Conservation (phyloP, 305 asterid genomes). For the Stenogyne calaminthoides region DNA sequence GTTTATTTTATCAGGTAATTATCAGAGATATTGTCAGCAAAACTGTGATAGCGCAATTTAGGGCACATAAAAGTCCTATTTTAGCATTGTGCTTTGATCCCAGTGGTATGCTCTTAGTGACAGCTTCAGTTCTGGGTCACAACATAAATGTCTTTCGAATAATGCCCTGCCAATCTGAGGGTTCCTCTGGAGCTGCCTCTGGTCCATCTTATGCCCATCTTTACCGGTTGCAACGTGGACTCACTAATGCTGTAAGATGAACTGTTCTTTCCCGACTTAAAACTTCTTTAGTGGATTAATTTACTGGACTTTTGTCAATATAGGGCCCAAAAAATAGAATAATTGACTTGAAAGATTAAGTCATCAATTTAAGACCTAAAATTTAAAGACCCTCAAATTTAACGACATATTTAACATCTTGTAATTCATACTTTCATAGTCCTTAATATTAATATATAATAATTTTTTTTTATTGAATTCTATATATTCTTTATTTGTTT, state of each 20-base stretch:
- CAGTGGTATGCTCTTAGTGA: conserved; percentile 72
- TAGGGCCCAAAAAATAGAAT: too few species aligned
- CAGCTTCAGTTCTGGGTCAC: conserved; percentile 95
- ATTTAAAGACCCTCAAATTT: too few species aligned
- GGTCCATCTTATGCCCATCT: conserved; percentile 70
- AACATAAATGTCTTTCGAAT: conserved; percentile 86
- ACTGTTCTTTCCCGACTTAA: background rate
- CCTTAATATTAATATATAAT: too few species aligned
- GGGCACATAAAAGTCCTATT: conserved; percentile 92
- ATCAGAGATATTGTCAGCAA: conserved; percentile 78
- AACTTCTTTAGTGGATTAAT: background rate
- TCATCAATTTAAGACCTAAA: too few species aligned
- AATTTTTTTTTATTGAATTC: too few species aligned
- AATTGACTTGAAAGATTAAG: too few species aligned
- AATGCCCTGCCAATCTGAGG: conserved; percentile 51
- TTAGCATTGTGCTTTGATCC: conserved; percentile 86
- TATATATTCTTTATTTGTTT: too few species aligned
- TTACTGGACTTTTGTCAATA: background rate
- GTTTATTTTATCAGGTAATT: conserved; percentile 60
- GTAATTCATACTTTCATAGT: too few species aligned
- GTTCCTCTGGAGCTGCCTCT: conserved; percentile 45
- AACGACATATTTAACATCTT: too few species aligned
- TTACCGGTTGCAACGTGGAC: conserved; percentile 87
- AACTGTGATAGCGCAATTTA: conserved; percentile 75
- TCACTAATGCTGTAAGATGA: conserved; percentile 79